Evolutionary conservation across 2,329 filamentous ascomycete species (phyloP).

Genomic region (Paramyrothecium sp.): DNA sequence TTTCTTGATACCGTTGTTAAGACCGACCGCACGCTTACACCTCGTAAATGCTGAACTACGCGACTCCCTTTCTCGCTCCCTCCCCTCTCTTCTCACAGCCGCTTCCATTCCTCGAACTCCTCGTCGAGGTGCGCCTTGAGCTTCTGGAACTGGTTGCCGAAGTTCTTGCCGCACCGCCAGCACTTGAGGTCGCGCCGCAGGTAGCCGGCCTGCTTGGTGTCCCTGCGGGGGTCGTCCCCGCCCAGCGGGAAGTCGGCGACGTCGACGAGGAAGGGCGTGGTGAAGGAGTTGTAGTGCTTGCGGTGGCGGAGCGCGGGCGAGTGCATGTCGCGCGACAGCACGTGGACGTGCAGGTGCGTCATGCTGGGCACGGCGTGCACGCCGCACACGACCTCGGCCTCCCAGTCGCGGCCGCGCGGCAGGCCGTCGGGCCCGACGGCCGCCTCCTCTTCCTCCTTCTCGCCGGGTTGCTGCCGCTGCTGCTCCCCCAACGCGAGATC

Average conservation of each 20-base stretch:
- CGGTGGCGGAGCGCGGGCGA: slow-evolving; percentile 71
- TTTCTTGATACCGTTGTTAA: background rate
- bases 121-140: slow-evolving; percentile 73
- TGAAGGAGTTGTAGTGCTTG: slow-evolving; percentile 93
- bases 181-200: slow-evolving; percentile 68
- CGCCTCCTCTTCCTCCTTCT: slow-evolving; percentile 2
- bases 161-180: slow-evolving; percentile 79
- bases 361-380: slow-evolving; percentile 89
- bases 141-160: slow-evolving; percentile 70
- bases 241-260: slow-evolving; percentile 78
- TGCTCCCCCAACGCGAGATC: slow-evolving; percentile 6
- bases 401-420: slow-evolving; percentile 77
- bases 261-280: slow-evolving; percentile 77
- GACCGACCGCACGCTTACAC: too few species aligned
- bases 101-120: slow-evolving; percentile 77
- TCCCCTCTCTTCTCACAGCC: slow-evolving; percentile 39
- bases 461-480: too few species aligned
- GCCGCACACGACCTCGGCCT: slow-evolving; percentile 69
- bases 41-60: too few species aligned
- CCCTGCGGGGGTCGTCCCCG: slow-evolving; percentile 60
- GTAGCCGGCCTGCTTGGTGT: slow-evolving; percentile 57
- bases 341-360: slow-evolving; percentile 88
- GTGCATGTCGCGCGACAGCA: slow-evolving; percentile 77
- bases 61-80: too few species aligned
- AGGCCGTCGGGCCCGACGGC: slow-evolving; percentile 30